Evolutionary conservation across 2,329 filamentous ascomycete species (phyloP), one percentile per base, ranked within the genome.

Genomic region (Penicillium sp.): DNA sequence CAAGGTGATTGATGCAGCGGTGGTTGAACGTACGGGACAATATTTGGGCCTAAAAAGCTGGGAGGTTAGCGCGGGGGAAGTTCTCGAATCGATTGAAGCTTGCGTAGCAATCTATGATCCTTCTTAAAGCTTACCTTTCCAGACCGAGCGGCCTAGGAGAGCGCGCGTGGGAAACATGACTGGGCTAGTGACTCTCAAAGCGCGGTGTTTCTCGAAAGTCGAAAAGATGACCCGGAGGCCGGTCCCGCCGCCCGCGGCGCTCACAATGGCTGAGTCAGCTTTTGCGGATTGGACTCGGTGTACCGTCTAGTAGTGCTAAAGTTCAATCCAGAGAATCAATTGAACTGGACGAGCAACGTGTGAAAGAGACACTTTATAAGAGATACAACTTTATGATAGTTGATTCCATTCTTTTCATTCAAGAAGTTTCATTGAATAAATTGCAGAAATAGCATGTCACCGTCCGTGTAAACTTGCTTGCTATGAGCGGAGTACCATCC

Each of bases 121-220:
- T 18, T 18, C 7, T 32, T 11, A 32, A 32, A 33, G 34, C 36
- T 57, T 71, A 90, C 88, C 88, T 79, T 94, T 94, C 88, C 88
- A 94, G 63, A 90, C 84, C 43, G 88, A 93, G 60, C 88, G 84
- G 73, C 83, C 83, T 34, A 86, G 66, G 13, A 88, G 77, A 62
- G 75, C 76, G 63, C 82, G 76, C 59, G 86, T 88, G 54, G 83
- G 78, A 67, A 83, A 78, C 86, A 90, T 90, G 59, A 64, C 73
- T 18, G 18, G 54, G 46, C 49, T 39, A 47, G 49, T 47, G 42
- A 47, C 50, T 50, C 43, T 49, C 41, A 48, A 33, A 48, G 47
- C 43, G 42, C 50, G 37, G 24, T 35, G 43, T 51, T 32, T 50
- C 41, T 47, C 45, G 27, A 48, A 54, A 52, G 53, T 57, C 54